Evolutionary conservation across 2,329 filamentous ascomycete genomes (phyloP).

Genomic region (Aspergillus japonicus): DNA sequence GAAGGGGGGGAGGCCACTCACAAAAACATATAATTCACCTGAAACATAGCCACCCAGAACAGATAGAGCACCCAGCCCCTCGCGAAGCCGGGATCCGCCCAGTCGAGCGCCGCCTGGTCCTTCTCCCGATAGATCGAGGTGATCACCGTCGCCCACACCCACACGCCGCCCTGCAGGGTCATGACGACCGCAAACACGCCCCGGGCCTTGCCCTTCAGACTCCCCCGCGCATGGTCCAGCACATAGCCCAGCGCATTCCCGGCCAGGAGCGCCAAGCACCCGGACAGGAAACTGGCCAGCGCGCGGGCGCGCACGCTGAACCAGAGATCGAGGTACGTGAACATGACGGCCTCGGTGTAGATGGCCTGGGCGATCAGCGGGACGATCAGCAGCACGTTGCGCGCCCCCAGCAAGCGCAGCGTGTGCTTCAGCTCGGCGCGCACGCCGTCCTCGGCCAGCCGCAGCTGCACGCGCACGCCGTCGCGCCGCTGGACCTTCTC

Average conservation of each 20-base stretch:
- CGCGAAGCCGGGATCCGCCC: slow-evolving; percentile 63
- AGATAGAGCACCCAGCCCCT: slow-evolving; percentile 66
- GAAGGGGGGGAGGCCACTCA: slow-evolving; percentile 34
- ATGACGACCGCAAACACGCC: slow-evolving; percentile 54
- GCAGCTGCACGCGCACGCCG: slow-evolving; percentile 60
- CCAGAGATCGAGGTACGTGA: slow-evolving; percentile 67
- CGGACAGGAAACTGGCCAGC: slow-evolving; percentile 68
- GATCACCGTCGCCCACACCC: slow-evolving; percentile 68
- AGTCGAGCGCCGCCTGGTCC: slow-evolving; percentile 61
- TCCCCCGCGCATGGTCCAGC: slow-evolving; percentile 58
- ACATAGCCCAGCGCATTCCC: slow-evolving; percentile 67
- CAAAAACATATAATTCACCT: slow-evolving; percentile 72
- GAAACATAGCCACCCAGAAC: slow-evolving; percentile 66
- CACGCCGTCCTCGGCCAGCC: slow-evolving; percentile 54
- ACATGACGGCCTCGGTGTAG: slow-evolving; percentile 70
- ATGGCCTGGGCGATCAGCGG: slow-evolving; percentile 70
- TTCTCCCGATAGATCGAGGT: slow-evolving; percentile 60
- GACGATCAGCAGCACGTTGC: slow-evolving; percentile 63
- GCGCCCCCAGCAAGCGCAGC: slow-evolving; percentile 58
- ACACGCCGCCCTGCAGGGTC: slow-evolving; percentile 64
- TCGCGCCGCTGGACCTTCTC: slow-evolving; percentile 64
- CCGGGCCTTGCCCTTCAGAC: slow-evolving; percentile 56
- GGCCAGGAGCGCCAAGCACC: slow-evolving; percentile 63
- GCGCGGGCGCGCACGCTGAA: slow-evolving; percentile 69
- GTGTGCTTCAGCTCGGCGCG: slow-evolving; percentile 62